Evolutionary conservation across 2,329 filamentous ascomycete genomes (phyloP), one percentile per base, ranked within the genome.

Genomic region (Pseudogymnoascus sp.): DNA sequence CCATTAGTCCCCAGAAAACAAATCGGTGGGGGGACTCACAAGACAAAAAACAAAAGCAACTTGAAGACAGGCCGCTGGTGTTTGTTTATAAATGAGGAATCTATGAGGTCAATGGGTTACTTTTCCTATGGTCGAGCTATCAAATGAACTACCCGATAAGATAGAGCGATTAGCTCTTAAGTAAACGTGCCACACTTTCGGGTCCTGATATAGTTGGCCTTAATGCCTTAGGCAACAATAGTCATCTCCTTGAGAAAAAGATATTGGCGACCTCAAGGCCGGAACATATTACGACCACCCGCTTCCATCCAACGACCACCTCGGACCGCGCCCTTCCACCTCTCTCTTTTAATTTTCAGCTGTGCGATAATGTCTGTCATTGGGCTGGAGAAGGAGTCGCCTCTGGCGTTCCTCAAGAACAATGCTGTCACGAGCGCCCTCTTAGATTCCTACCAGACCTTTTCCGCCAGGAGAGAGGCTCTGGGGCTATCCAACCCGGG

Each of bases 401-500:
- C 81, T 67, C 78, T 85, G 69, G 84, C 84, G 70, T 83, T 91
- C 68, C 73, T 96, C 67, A 80, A 83, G 70, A 82, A 87, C 70
- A 96, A 96, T 75, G 84, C 89, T 63, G 76, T 94, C 70, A 79
- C 85, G 61, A 79, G 80, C 66, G 80, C 84, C 66, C 72, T 96
- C 68, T 82, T 85, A 75, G 89, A 96, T 81, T 86, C 85, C 75
- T 88, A 94, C 77, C 83, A 81, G 70, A 84, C 86, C 60, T 95
- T 97, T 74, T 88, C 87, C 65, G 89, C 94, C 70, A 86, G 90
- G 77, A 88, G 94, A 80, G 89, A 87, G 69, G 88, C 89, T 76
- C 83, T 99, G 66, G 93, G 92, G 65, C 81, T 99, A 68, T 82
- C 87, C 68, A 97, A 97, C 77, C 94, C 94, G 39, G 94, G 94